Evolutionary conservation across 495 filamentous ascomycete species (phyloP).

Genomic region (Lentithecium fluviatile): DNA sequence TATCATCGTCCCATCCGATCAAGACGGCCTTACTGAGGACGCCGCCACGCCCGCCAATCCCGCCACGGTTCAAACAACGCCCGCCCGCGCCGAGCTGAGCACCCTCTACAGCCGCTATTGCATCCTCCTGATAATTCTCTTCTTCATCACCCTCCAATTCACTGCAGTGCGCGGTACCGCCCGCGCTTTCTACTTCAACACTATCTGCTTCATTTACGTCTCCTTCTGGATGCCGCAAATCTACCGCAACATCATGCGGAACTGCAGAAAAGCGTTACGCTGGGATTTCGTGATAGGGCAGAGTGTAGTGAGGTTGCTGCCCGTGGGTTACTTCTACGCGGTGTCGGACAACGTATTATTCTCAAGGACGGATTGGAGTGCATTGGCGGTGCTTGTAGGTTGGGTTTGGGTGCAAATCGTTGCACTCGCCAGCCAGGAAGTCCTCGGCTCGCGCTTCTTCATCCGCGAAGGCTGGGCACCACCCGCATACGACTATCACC

Average conservation of each 20-base stretch:
- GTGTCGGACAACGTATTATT: slow-evolving; percentile 74
- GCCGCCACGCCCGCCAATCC: slow-evolving; percentile 38
- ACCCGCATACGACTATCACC: slow-evolving; percentile 94
- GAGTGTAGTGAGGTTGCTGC: slow-evolving; percentile 69
- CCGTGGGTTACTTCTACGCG: slow-evolving; percentile 79
- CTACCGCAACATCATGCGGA: slow-evolving; percentile 82
- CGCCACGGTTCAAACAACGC: slow-evolving; percentile 37
- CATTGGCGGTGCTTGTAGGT: slow-evolving; percentile 60
- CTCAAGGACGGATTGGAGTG: slow-evolving; percentile 64
- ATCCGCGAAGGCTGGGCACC: slow-evolving; percentile 68
- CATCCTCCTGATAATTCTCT: slow-evolving; percentile 63
- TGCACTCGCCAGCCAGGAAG: slow-evolving; percentile 71
- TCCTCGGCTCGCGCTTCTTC: slow-evolving; percentile 81
- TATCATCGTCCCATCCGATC: slow-evolving; percentile 80
- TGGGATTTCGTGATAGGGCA: slow-evolving; percentile 89
- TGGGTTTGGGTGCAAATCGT: slow-evolving; percentile 96
- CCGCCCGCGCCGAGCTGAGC: slow-evolving; percentile 58
- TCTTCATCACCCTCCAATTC: slow-evolving; percentile 74
- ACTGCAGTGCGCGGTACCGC: slow-evolving; percentile 70
- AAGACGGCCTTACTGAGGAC: slow-evolving; percentile 64
- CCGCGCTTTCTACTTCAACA: slow-evolving; percentile 68
- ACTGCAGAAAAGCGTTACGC: slow-evolving; percentile 80
- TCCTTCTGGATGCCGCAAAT: slow-evolving; percentile 94
- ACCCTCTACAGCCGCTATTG: slow-evolving; percentile 80
- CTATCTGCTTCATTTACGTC: slow-evolving; percentile 67